These are phyloP conservation scores for Omphalea diandra DNA, from an alignment of 441 rosid species.

Conservation along the genomic window DNA sequence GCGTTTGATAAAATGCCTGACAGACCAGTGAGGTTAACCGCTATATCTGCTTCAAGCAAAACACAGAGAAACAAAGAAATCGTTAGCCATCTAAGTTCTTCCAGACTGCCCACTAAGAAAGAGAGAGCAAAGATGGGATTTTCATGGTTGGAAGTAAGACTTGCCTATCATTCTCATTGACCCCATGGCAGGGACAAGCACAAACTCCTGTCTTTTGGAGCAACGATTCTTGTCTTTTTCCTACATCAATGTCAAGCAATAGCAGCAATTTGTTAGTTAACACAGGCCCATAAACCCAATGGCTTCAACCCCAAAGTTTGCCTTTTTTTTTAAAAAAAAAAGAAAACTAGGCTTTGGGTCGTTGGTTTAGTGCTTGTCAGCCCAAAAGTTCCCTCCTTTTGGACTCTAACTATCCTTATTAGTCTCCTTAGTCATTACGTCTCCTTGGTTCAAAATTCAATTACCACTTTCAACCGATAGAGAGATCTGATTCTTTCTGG, in stretches of 20 bases:
- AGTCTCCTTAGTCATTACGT: background rate
- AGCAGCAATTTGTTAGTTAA: too few relatives aligned
- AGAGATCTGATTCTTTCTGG: too few relatives aligned
- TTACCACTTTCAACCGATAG: too few relatives aligned
- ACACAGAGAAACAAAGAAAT: background rate
- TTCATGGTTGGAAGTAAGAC: constrained; percentile 19
- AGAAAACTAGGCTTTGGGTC: background rate
- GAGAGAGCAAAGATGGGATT: background rate
- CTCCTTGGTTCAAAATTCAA: too few relatives aligned
- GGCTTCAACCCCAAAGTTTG: background rate
- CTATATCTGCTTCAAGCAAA: constrained; percentile 64
- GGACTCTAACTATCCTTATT: background rate
- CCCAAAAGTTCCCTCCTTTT: background rate
- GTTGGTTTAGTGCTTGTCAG: background rate
- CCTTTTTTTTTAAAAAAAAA: too few relatives aligned
- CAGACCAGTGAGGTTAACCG: constrained; percentile 93
- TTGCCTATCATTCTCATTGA: constrained; percentile 76
- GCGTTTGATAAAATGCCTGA: constrained; percentile 63
- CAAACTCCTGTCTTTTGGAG: background rate
- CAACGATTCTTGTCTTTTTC: background rate
- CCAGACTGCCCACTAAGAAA: background rate
- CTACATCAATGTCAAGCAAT: background rate
- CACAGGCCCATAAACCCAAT: background rate
- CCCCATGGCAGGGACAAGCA: constrained; percentile 44
- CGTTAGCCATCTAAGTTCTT: background rate